These are phyloP conservation scores for Pyrus betulifolia DNA, from an alignment of 306 rosid species.

Conservation along the genomic window DNA sequence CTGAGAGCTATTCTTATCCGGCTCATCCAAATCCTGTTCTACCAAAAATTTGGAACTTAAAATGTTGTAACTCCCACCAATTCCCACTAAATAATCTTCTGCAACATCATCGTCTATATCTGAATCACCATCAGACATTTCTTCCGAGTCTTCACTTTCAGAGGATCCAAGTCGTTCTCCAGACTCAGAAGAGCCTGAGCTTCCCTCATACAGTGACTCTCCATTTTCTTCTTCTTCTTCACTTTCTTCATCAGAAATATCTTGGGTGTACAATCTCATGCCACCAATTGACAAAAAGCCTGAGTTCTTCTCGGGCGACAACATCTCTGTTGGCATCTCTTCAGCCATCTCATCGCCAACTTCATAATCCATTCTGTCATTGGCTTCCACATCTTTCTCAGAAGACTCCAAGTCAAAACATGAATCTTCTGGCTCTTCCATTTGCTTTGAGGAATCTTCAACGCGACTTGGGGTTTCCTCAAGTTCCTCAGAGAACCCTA, in stretches of 20 bases:
- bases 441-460: constrained; percentile 32
- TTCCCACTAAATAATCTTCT: constrained; percentile 77
- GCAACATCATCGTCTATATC: constrained; percentile 84
- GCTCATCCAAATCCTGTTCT: constrained; percentile 38
- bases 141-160: constrained; percentile 55
- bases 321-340: constrained; percentile 23
- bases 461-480: constrained; percentile 37
- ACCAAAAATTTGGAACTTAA: constrained; percentile 71
- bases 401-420: constrained; percentile 34
- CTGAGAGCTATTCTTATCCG: constrained; percentile 55
- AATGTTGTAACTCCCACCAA: constrained; percentile 72
- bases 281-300: constrained; percentile 87
- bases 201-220: constrained; percentile 40
- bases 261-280: constrained; percentile 67
- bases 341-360: constrained; percentile 27
- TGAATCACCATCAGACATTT: constrained; percentile 57
- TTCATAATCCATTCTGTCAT: constrained; percentile 28
- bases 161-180: constrained; percentile 43
- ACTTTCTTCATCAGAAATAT: constrained; percentile 55
- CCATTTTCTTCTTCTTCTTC: constrained; percentile 44
- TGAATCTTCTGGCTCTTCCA: constrained; percentile 37
- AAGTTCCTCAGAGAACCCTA: constrained; percentile 65
- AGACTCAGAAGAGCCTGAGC: constrained; percentile 26
- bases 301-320: constrained; percentile 47
- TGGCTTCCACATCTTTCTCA: constrained; percentile 39